Evolutionary conservation across 2,329 filamentous ascomycete species (phyloP).

Genomic region (Stachybotrys chartarum): DNA sequence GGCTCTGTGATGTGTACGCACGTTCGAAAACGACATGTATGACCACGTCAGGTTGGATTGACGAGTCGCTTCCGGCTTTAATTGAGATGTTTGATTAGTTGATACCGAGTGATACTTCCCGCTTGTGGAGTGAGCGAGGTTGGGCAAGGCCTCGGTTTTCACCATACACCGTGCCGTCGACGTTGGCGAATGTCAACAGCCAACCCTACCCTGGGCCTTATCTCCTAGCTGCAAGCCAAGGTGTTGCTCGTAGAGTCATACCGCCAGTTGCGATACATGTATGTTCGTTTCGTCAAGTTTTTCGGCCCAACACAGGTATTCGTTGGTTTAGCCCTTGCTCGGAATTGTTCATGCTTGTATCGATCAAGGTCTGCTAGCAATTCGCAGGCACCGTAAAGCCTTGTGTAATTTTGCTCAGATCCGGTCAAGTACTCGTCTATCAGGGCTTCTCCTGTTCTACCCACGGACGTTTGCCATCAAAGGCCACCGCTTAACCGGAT

Average conservation of each 20-base stretch:
- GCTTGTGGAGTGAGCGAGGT: neutral
- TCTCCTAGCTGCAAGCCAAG: neutral
- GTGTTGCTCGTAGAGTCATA: neutral
- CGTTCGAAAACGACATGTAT: too few relatives aligned
- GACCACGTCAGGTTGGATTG: too few relatives aligned
- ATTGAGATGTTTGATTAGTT: neutral
- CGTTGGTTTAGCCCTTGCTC: neutral
- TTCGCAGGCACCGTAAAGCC: neutral
- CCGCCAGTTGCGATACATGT: neutral
- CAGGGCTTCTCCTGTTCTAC: neutral
- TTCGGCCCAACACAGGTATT: neutral
- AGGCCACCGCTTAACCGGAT: neutral
- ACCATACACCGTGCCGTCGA: neutral
- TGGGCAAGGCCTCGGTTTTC: neutral
- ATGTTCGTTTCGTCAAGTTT: neutral
- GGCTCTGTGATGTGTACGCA: too few relatives aligned
- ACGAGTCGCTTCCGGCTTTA: too few relatives aligned
- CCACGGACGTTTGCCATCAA: neutral
- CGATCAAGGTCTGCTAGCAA: too few relatives aligned
- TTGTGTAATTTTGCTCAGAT: neutral
- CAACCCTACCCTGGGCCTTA: neutral
- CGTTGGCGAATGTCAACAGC: neutral
- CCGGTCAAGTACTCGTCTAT: neutral
- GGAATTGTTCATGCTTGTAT: neutral
- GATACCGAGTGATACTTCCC: neutral